phyloP scores from a whole-genome alignment of 257 asterid genomes.

The Fraxinus cuspidata region DNA sequence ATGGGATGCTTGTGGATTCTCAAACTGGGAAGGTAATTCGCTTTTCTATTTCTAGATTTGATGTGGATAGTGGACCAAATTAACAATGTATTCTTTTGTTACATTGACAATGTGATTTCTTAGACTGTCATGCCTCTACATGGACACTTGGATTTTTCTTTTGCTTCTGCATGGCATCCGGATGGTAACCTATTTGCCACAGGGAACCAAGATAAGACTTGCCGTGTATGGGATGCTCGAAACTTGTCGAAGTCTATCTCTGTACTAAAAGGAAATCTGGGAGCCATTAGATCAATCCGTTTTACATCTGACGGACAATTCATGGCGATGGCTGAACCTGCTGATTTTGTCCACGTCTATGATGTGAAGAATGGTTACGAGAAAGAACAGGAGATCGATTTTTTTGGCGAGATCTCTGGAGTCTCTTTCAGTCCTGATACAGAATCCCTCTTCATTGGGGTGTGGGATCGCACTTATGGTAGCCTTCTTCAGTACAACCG shows the following conservation, averaged over 20 bases:
- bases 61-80: background rate
- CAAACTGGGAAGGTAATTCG: slow-evolving; percentile 60
- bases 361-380: slow-evolving; percentile 57
- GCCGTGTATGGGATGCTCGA: slow-evolving; percentile 69
- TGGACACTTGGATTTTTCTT: slow-evolving; percentile 68
- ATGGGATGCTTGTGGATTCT: slow-evolving; percentile 63
- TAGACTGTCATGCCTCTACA: slow-evolving; percentile 49
- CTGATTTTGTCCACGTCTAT: slow-evolving; percentile 62
- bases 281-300: slow-evolving; percentile 72
- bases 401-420: slow-evolving; percentile 71
- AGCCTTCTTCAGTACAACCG: slow-evolving; percentile 69
- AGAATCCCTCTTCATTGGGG: slow-evolving; percentile 66
- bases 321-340: slow-evolving; percentile 64
- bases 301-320: slow-evolving; percentile 71
- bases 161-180: slow-evolving; percentile 78
- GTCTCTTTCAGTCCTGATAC: slow-evolving; percentile 70
- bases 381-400: slow-evolving; percentile 70
- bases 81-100: background rate
- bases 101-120: slow-evolving; percentile 5
- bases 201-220: slow-evolving; percentile 76
- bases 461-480: slow-evolving; percentile 73
- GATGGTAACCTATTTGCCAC: slow-evolving; percentile 61
- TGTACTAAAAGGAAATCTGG: slow-evolving; percentile 63
- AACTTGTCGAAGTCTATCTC: slow-evolving; percentile 58
- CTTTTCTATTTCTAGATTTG: slow-evolving; percentile 14